Conservation (phyloP, 352 stramenopile genomes). For the Phytophthora niederhauseri region DNA sequence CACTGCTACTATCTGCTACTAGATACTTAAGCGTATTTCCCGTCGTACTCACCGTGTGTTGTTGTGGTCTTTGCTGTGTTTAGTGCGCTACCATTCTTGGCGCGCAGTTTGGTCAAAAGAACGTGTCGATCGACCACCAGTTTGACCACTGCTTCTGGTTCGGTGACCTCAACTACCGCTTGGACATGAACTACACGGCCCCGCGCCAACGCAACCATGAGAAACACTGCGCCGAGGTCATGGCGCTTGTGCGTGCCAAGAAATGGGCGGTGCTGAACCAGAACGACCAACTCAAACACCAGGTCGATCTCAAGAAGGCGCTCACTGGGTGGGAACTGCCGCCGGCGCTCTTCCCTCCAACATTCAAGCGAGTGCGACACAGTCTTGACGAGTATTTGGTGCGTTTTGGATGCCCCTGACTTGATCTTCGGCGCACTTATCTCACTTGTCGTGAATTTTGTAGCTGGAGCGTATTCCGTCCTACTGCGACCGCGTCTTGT, state of each 20-base stretch:
- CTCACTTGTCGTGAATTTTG: background rate
- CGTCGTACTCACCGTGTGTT: background rate
- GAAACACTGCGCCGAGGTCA: conserved; percentile 72
- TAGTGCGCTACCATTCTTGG: conserved; percentile 82
- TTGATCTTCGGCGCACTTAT: background rate
- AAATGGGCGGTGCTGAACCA: conserved; percentile 68
- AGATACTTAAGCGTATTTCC: background rate
- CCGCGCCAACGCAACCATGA: conserved; percentile 54
- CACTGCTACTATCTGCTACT: conserved; percentile 52
- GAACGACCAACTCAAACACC: conserved; percentile 82
- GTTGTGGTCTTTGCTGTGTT: conserved; percentile 3
- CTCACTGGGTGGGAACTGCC: conserved; percentile 71
- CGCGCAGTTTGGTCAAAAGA: conserved; percentile 64
- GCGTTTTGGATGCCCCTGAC: background rate
- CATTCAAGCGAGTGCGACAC: conserved; percentile 84
- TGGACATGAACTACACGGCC: conserved; percentile 73
- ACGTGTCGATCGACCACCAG: conserved; percentile 76
- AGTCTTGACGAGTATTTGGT: conserved; percentile 41
- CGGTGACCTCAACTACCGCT: conserved; percentile 88
- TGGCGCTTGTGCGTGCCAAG: conserved; percentile 58
- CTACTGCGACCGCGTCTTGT: conserved; percentile 85
- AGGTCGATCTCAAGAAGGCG: conserved; percentile 61
- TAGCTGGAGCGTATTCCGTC: conserved; percentile 80
- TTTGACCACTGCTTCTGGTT: conserved; percentile 91
- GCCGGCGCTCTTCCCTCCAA: conserved; percentile 72